These are phyloP conservation scores for Leccinum truebloodii DNA, from an alignment of 768 basidiomycete genomes.

Conservation along the genomic window DNA sequence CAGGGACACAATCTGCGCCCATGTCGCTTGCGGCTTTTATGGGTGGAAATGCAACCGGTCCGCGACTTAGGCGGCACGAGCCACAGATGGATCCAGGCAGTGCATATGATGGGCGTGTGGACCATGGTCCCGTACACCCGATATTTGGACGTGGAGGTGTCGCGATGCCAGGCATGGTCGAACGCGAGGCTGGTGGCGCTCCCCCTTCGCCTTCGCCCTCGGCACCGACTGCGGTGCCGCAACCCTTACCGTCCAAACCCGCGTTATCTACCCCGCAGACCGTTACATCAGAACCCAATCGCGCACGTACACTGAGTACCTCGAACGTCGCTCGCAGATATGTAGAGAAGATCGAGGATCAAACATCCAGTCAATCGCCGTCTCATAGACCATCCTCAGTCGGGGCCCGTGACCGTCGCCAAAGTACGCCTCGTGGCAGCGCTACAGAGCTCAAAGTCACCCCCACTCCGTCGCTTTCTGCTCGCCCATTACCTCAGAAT, in stretches of 20 bases:
- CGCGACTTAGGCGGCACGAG: conserved; percentile 68
- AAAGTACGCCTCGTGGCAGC: conserved; percentile 44
- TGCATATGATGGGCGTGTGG: conserved; percentile 63
- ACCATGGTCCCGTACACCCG: conserved; percentile 62
- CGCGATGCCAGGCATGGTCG: conserved; percentile 73
- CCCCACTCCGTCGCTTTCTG: conserved; percentile 17
- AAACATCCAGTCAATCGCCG: conserved; percentile 31
- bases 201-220: conserved; percentile 11
- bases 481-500: conserved; percentile 24
- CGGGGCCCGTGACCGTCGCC: conserved; percentile 48
- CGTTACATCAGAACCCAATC: conserved; percentile 16
- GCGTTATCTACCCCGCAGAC: conserved; percentile 7
- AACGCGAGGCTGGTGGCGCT: conserved; percentile 12
- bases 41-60: conserved; percentile 75
- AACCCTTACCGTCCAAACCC: conserved; percentile 4
- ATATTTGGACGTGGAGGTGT: conserved; percentile 74
- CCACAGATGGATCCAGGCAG: conserved; percentile 70
- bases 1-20: conserved; percentile 39
- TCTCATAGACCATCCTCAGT: conserved; percentile 28
- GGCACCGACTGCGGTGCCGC: conserved; percentile 4
- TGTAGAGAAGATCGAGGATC: conserved; percentile 42
- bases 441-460: conserved; percentile 19
- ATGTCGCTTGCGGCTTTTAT: conserved; percentile 83
- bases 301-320: conserved; percentile 36
- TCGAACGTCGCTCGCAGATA: conserved; percentile 36